Base-by-base conservation (phyloP, 768 basidiomycete species). In the Leucosporidium creatinivorum region DNA sequence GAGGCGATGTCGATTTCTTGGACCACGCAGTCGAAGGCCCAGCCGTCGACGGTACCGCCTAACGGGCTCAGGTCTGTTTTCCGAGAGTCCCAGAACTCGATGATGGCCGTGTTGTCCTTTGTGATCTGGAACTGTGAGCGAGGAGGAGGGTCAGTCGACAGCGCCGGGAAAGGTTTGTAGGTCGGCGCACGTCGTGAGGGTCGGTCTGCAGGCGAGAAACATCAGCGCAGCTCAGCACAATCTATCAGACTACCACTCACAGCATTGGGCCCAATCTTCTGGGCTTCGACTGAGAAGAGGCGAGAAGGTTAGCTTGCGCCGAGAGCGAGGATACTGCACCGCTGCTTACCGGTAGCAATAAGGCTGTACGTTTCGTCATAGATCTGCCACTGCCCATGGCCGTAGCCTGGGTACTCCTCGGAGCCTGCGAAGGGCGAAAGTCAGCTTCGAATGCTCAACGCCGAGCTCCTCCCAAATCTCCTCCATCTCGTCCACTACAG, bases 1-100 rank as follows among this genome's bases (percentile, higher is more conserved):
- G 69, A 66, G 15, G 55, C 63, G 23, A 77, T 65, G 44, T 76
- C 65, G 48, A 77, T 62, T 63, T 76, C 75, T 58, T 76, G 73
- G 10, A 70, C 58, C 26, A 63, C 25, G 26, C 73, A 65, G 31
- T 61, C 61, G 36, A 68, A 61, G 36, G 74, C 75, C 50, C 60
- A 73, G 0, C 75, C 76, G 17, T 69, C 61, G 10, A 57, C 50
- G 17, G 71, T 51, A 0, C 50, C 58, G 25, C 58, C 58, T 2
- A 57, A 21, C 9, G 47, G 25, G 17, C 44, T 48, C 23, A 76
- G 58, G 56, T 76, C 65, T 31, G 61, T 39, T 48, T 49, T 30
- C 23, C 62, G 21, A 21, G 39, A 39, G 0, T 21, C 7, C 62
- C 73, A 74, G 26, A 63, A 63, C 19, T 65, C 61, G 30, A 75